Evolutionary conservation across 192 early-diverging fungal genomes (phyloP).

Genomic region (Coemansia sp.): DNA sequence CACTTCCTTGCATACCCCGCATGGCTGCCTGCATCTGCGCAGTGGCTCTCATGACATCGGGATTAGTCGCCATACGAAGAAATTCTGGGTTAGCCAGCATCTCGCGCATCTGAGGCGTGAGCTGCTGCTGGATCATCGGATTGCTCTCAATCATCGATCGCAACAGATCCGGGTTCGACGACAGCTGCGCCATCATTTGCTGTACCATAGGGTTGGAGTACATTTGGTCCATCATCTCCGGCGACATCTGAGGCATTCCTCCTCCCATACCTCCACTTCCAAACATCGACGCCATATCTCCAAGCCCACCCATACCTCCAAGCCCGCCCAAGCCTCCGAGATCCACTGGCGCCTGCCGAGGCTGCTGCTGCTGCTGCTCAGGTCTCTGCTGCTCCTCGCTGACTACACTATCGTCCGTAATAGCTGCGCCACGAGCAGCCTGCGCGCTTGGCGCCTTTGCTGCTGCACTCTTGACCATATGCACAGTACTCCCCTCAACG

Average conservation of each 20-base stretch:
- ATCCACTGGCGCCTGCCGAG: neutral
- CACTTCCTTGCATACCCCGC: constrained; percentile 39
- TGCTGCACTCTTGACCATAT: constrained; percentile 78
- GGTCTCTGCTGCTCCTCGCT: constrained; percentile 4
- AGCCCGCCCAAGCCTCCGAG: constrained; percentile 6
- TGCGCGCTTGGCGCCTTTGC: constrained; percentile 41
- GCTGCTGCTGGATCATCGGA: constrained; percentile 70
- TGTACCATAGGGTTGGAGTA: constrained; percentile 84
- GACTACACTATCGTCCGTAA: constrained; percentile 12
- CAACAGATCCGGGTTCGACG: constrained; percentile 84
- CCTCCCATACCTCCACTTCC: constrained; percentile 60
- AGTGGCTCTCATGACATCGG: constrained; percentile 74
- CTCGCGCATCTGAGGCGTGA: constrained; percentile 85
- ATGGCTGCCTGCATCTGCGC: constrained; percentile 64
- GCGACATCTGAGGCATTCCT: constrained; percentile 70
- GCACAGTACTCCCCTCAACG: constrained; percentile 83
- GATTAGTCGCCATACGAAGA: constrained; percentile 83
- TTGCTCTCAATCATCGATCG: constrained; percentile 83
- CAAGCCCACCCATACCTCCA: constrained; percentile 36
- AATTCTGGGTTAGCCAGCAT: constrained; percentile 81
- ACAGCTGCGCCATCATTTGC: constrained; percentile 77
- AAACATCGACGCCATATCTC: constrained; percentile 46
- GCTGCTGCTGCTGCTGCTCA: constrained; percentile 2
- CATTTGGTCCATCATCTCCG: constrained; percentile 67
- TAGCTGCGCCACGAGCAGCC: constrained; percentile 25